These are phyloP conservation scores for Xylaria sp. DNA, from an alignment of 2,329 filamentous ascomycete species.

Conservation along the genomic window DNA sequence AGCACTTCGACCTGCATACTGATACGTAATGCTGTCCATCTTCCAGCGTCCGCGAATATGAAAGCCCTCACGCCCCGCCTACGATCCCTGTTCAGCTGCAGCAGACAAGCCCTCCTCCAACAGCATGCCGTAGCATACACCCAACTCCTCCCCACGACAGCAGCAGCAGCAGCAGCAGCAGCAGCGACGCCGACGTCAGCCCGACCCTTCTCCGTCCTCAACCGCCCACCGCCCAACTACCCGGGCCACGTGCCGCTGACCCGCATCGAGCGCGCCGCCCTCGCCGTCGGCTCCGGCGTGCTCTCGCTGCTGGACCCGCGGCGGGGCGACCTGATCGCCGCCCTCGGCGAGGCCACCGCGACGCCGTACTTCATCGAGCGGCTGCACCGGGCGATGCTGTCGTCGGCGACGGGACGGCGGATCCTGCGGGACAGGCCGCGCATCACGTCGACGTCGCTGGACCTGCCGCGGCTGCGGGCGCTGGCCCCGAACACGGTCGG, in stretches of 20 bases:
- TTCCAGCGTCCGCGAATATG: constrained; percentile 18
- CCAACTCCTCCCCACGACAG: constrained; percentile 5
- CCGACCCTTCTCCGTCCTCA: constrained; percentile 74
- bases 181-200: neutral
- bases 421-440: constrained; percentile 90
- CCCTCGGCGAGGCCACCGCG: constrained; percentile 91
- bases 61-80: constrained; percentile 29
- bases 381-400: constrained; percentile 89
- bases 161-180: neutral
- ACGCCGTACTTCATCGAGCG: constrained; percentile 94
- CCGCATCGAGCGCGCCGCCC: constrained; percentile 70
- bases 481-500: constrained; percentile 78
- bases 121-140: constrained; percentile 3
- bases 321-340: constrained; percentile 88
- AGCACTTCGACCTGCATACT: neutral
- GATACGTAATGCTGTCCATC: neutral
- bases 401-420: constrained; percentile 78
- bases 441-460: constrained; percentile 74
- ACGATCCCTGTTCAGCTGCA: constrained; percentile 17
- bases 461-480: constrained; percentile 68
- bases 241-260: constrained; percentile 91
- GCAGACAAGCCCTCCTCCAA: constrained; percentile 9
- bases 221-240: constrained; percentile 85
- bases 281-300: constrained; percentile 68
- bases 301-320: constrained; percentile 73